Evolutionary conservation across 768 basidiomycete genomes (phyloP).

Genomic region (Kondoa subrosea): DNA sequence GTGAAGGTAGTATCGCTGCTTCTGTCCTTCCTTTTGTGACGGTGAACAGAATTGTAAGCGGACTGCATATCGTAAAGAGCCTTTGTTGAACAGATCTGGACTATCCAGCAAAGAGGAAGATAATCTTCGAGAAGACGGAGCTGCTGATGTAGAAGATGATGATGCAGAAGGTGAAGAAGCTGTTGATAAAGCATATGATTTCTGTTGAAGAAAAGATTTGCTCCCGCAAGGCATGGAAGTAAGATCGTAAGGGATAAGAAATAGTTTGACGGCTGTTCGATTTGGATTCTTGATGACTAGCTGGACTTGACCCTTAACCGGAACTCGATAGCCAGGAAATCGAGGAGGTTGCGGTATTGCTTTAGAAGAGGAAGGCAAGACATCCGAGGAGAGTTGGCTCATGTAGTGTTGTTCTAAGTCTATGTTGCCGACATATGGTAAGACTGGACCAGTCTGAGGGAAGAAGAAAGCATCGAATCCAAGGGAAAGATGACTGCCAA

Average conservation of each 20-base stretch:
- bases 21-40: conserved; percentile 10
- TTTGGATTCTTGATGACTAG: conserved; percentile 30
- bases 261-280: conserved; percentile 30
- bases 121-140: not conserved
- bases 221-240: conserved; percentile 28
- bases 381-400: not conserved
- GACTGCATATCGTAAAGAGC: conserved; percentile 28
- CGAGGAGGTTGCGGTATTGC: conserved; percentile 12
- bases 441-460: conserved; percentile 12
- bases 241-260: conserved; percentile 32
- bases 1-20: conserved; percentile 27
- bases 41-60: conserved; percentile 31
- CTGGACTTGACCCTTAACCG: conserved; percentile 30
- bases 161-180: not conserved
- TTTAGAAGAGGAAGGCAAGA: too few species aligned
- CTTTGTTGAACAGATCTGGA: conserved; percentile 12
- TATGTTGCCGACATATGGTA: conserved; percentile 31
- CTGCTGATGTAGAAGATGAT: not conserved
- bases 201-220: conserved; percentile 30
- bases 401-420: conserved; percentile 28
- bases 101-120: not conserved
- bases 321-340: conserved; percentile 30
- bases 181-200: conserved; percentile 22
- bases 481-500: conserved; percentile 20
- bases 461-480: conserved; percentile 25